Evolutionary conservation across 2,329 filamentous ascomycete genomes (phyloP).

Genomic region (Tricladium varicosporioides): DNA sequence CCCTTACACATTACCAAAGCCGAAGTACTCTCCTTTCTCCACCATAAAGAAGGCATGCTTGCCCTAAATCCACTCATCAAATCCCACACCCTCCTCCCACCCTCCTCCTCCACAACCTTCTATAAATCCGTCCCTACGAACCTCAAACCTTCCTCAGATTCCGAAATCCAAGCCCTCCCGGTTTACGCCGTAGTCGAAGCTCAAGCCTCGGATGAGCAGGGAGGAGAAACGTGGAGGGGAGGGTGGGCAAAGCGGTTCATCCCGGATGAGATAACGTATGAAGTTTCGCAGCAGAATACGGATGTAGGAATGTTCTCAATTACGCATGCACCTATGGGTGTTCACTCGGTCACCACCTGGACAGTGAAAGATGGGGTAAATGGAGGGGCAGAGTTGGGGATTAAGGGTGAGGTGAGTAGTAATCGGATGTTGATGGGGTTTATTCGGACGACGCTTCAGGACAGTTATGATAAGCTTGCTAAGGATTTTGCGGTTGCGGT

Average conservation of each 20-base stretch:
- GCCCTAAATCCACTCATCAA: slow-evolving; percentile 71
- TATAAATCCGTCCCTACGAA: slow-evolving; percentile 52
- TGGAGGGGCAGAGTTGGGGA: slow-evolving; percentile 73
- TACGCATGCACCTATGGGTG: slow-evolving; percentile 33
- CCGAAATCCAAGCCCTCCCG: slow-evolving; percentile 12
- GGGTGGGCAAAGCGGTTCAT: slow-evolving; percentile 54
- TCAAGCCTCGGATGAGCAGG: slow-evolving; percentile 59
- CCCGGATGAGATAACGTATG: slow-evolving; percentile 27
- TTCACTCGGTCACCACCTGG: slow-evolving; percentile 60
- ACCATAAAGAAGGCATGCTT: slow-evolving; percentile 78
- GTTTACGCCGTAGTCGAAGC: slow-evolving; percentile 28
- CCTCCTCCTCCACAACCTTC: slow-evolving; percentile 41
- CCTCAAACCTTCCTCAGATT: slow-evolving; percentile 1
- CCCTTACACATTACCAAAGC: slow-evolving; percentile 64
- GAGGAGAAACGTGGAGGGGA: slow-evolving; percentile 73
- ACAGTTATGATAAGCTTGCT: slow-evolving; percentile 68
- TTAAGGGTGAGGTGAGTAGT: slow-evolving; percentile 78
- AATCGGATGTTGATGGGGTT: slow-evolving; percentile 72
- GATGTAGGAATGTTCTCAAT: slow-evolving; percentile 25
- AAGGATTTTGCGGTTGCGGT: slow-evolving; percentile 55
- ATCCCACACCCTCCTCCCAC: slow-evolving; percentile 33
- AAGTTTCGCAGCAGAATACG: slow-evolving; percentile 22
- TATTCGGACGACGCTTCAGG: slow-evolving; percentile 77
- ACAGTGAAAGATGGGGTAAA: slow-evolving; percentile 65
- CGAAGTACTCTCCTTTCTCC: slow-evolving; percentile 69